Base-by-base conservation (phyloP, 2,329 filamentous ascomycete species). In the Coniochaeta prunicola region DNA sequence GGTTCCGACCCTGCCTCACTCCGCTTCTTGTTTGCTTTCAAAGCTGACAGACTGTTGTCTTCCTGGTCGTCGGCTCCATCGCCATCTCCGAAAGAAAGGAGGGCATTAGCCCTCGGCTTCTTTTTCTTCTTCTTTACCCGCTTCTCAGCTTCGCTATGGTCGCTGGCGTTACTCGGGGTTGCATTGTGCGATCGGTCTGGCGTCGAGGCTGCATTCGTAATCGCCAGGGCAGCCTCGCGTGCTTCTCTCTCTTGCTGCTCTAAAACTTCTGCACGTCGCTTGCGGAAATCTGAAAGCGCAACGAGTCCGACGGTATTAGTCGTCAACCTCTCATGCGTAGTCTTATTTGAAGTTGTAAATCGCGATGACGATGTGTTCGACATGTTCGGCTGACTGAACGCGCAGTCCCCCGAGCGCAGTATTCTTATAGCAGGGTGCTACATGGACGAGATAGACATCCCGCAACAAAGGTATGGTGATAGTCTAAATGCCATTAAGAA, bases 221-320 rank as follows among this genome's bases (percentile, higher is more conserved):
- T 13, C 67, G 45, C 71, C 58, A 82, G 69, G 28, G 82, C 77
- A 42, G 79, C 81, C 64, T 90, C 88, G 68, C 87, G 85, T 13
- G 85, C 87, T 68, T 94, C 91, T 67, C 89, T 85, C 69, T 94
- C 91, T 69, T 94, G 93, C 70, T 91, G 87, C 72, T 97, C 93
- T 54, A 96, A 79, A n/a, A 92, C 91, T 74, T 97, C 91, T 66
- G 92, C 92, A 73, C 93, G 91, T 60, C 94, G 87, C 77, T 99
- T 97, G 73, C 93, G 91, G 73, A 96, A 97, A 71, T 97, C 94
- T 64, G 90, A 91, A 48, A 97, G 86, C 59, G 90, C 85, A 57
- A 97, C 93, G 2, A 99, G 86, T 42, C 94, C 94, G 64, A 97
- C 92, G 0, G 91, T 96, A 68, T 91, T 87, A 58, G 86, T 90